phyloP scores from a whole-genome alignment of 192 early-diverging fungal genomes.

The Mortierella claussenii region DNA sequence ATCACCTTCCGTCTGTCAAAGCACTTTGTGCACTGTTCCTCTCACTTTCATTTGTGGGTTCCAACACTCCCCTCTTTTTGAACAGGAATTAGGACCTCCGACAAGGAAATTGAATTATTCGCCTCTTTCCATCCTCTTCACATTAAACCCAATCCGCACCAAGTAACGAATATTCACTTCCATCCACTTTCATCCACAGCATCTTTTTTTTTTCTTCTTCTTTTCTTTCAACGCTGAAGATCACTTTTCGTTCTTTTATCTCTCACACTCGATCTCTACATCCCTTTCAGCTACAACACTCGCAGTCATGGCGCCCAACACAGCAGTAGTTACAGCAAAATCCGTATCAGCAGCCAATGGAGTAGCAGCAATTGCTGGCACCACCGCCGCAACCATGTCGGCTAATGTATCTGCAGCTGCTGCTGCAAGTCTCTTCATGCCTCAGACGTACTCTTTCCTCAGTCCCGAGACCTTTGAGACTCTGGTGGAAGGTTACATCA shows the following conservation, averaged over 20 bases:
- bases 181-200: too few species aligned
- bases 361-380: too few species aligned
- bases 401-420: neutral
- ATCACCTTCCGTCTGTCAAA: too few species aligned
- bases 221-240: neutral
- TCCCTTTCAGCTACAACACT: too few species aligned
- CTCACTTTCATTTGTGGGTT: too few species aligned
- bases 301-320: conserved; percentile 4
- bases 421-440: conserved; percentile 34
- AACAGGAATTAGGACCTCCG: too few species aligned
- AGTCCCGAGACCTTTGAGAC: conserved; percentile 53
- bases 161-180: conserved; percentile 46
- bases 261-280: too few species aligned
- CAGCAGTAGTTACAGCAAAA: neutral
- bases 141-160: conserved; percentile 8
- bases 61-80: too few species aligned
- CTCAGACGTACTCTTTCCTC: conserved; percentile 43
- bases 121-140: neutral
- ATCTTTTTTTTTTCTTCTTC: conserved; percentile 1
- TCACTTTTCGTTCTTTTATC: too few species aligned
- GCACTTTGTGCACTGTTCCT: too few species aligned
- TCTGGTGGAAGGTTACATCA: conserved; percentile 49
- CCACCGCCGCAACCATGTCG: neutral
- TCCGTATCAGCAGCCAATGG: conserved; percentile 1
- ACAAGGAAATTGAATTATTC: neutral